These are phyloP conservation scores for Flaveria ramosissima DNA, from an alignment of 129 eudicot species.

Conservation along the genomic window DNA sequence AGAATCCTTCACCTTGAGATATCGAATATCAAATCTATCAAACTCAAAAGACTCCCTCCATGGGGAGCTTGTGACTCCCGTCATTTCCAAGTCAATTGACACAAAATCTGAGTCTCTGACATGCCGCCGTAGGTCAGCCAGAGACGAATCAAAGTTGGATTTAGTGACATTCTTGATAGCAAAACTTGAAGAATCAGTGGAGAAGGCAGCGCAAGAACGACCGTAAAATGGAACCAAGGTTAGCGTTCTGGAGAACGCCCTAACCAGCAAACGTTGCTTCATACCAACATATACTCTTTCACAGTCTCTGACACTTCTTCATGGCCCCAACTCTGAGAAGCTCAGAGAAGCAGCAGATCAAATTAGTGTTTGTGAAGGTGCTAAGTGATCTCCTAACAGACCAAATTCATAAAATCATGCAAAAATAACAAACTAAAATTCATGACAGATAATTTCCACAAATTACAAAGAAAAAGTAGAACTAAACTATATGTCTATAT, in stretches of 20 bases:
- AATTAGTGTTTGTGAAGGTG: not conserved
- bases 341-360: not conserved
- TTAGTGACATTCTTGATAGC: constrained; percentile 72
- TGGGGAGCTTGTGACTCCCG: constrained; percentile 86
- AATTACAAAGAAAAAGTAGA: not conserved
- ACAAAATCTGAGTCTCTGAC: constrained; percentile 76
- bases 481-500: not conserved
- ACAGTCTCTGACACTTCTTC: constrained; percentile 20
- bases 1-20: constrained; percentile 78
- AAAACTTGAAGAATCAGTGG: constrained; percentile 45
- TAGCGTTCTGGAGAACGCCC: constrained; percentile 52
- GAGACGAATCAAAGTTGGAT: constrained; percentile 70
- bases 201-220: constrained; percentile 38
- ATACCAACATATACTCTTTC: constrained; percentile 31
- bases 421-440: not conserved
- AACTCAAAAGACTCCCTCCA: constrained; percentile 83
- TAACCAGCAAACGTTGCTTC: constrained; percentile 36
- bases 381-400: too few relatives aligned
- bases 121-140: constrained; percentile 57
- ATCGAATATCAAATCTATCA: constrained; percentile 67
- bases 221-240: constrained; percentile 27
- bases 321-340: constrained; percentile 16
- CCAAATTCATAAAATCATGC: not conserved
- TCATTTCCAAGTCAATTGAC: constrained; percentile 88
- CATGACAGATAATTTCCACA: not conserved